phyloP scores from a whole-genome alignment of 2,329 filamentous ascomycete genomes.

The Atkinsonella texensis region DNA sequence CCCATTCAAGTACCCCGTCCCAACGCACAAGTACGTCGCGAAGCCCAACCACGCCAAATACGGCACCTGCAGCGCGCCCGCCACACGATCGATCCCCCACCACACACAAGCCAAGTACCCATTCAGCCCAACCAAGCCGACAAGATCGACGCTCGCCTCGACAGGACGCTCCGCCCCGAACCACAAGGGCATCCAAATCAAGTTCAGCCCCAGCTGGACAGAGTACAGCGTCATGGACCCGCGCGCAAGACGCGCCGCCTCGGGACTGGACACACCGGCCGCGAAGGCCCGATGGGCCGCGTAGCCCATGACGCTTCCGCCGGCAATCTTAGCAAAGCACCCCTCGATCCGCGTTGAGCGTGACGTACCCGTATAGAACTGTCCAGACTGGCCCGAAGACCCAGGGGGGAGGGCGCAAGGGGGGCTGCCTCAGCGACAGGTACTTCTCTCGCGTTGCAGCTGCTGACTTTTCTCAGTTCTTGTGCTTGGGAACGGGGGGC shows the following conservation, averaged over 20 bases:
- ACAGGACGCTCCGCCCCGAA: conserved; percentile 65
- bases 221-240: conserved; percentile 69
- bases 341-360: no score
- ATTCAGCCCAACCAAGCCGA: conserved; percentile 59
- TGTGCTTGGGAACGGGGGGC: no score
- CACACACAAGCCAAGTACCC: conserved; percentile 66
- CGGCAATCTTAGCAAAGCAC: not conserved
- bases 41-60: conserved; percentile 83
- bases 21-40: conserved; percentile 71
- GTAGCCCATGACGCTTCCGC: conserved; percentile 68
- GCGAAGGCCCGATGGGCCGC: conserved; percentile 68
- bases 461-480: no score
- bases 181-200: conserved; percentile 88
- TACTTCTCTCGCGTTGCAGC: conserved; percentile 55
- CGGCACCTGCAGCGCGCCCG: conserved; percentile 64
- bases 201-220: conserved; percentile 72
- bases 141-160: conserved; percentile 63
- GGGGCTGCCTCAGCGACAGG: conserved; percentile 53
- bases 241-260: conserved; percentile 46
- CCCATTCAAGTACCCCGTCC: conserved; percentile 54
- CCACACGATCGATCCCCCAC: conserved; percentile 58
- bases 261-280: conserved; percentile 40
- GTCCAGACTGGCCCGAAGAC: conserved; percentile 58
- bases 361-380: conserved; percentile 46
- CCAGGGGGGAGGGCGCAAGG: conserved; percentile 45